These are phyloP conservation scores for Venturia oleaginea DNA, from an alignment of 2,329 filamentous ascomycete species.

Conservation along the genomic window DNA sequence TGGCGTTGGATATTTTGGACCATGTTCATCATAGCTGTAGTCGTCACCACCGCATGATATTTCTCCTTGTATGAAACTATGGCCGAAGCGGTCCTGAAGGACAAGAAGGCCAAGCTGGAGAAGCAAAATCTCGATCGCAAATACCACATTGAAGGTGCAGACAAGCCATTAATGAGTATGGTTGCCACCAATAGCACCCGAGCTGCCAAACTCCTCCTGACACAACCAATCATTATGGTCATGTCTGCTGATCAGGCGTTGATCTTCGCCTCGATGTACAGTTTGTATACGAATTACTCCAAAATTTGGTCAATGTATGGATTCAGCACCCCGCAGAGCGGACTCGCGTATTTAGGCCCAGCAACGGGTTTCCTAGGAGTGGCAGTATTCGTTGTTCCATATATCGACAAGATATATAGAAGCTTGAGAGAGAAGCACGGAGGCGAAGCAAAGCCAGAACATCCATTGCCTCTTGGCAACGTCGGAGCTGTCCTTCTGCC, in stretches of 20 bases:
- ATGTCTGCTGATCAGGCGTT: slow-evolving; percentile 38
- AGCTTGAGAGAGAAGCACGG: background rate
- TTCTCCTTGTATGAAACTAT: background rate
- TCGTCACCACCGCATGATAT: no score
- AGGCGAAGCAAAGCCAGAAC: background rate
- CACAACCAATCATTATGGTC: slow-evolving; percentile 37
- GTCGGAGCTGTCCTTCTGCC: slow-evolving; percentile 37
- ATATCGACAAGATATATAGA: background rate
- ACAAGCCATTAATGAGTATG: slow-evolving; percentile 17
- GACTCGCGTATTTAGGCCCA: background rate
- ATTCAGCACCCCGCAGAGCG: slow-evolving; percentile 34
- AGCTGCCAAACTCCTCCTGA: slow-evolving; percentile 22
- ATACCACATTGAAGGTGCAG: background rate
- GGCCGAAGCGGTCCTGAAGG: no score
- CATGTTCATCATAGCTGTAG: no score
- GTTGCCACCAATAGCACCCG: slow-evolving; percentile 19
- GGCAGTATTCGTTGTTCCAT: background rate
- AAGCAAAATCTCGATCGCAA: background rate
- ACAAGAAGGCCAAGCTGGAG: no score
- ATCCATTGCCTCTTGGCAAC: slow-evolving; percentile 31
- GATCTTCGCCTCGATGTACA: slow-evolving; percentile 41
- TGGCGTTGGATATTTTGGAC: no score
- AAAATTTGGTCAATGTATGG: slow-evolving; percentile 36
- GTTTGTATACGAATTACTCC: slow-evolving; percentile 40
- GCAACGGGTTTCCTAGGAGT: no score